These are phyloP conservation scores for Ganoderma boninense DNA, from an alignment of 1,284 basidiomycete species.

Conservation along the genomic window DNA sequence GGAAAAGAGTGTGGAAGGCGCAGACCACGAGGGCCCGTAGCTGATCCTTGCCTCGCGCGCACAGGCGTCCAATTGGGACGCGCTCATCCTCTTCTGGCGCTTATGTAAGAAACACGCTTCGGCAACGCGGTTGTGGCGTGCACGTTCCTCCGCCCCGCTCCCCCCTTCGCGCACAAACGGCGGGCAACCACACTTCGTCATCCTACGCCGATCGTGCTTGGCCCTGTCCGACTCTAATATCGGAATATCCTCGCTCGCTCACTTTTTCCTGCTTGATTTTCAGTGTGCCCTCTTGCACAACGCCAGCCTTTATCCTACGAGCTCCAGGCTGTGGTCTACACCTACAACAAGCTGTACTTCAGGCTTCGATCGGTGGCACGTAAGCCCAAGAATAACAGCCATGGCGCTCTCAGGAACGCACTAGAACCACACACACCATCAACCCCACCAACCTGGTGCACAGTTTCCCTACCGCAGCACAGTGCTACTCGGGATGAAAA, in stretches of 20 bases:
- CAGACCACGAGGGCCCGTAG: constrained; percentile 35
- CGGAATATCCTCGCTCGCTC: constrained; percentile 8
- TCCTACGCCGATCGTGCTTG: background rate
- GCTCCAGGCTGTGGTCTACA: background rate
- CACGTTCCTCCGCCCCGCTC: constrained; percentile 2
- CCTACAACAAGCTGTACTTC: background rate
- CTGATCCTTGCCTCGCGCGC: constrained; percentile 12
- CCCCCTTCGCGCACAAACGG: constrained; percentile 1
- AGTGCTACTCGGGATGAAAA: background rate
- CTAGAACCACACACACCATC: constrained; percentile 5
- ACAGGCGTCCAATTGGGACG: constrained; percentile 16
- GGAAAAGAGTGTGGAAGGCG: constrained; percentile 19
- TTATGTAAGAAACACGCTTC: constrained; percentile 37
- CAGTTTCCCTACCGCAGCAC: background rate
- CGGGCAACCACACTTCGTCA: constrained; percentile 6
- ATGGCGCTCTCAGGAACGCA: background rate
- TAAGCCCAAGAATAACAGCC: background rate
- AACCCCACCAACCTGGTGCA: background rate
- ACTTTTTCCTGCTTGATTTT: background rate
- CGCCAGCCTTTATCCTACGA: background rate
- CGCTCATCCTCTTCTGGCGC: constrained; percentile 14
- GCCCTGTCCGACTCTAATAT: background rate
- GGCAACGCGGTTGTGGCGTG: constrained; percentile 41
- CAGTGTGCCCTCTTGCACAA: background rate
- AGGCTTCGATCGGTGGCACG: background rate